Evolutionary conservation across 352 stramenopile species (phyloP).

Genomic region (Phytophthora fragariae): DNA sequence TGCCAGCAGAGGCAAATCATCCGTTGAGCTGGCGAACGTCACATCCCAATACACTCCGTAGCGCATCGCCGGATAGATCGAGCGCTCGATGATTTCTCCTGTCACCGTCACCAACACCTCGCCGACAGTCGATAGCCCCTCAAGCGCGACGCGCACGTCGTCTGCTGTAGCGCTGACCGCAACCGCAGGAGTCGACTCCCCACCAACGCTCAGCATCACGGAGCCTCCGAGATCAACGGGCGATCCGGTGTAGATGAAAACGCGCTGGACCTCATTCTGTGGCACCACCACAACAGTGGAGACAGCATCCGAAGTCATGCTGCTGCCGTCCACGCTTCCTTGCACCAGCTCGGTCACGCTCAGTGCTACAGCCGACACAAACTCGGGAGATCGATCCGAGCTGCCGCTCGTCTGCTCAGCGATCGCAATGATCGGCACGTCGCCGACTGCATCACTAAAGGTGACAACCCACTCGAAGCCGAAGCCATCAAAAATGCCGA

Average conservation of each 20-base stretch:
- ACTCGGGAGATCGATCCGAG: conserved; percentile 33
- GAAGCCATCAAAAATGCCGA: conserved; percentile 57
- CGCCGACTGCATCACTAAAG: conserved; percentile 64
- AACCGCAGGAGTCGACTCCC: conserved; percentile 62
- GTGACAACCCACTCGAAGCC: conserved; percentile 77
- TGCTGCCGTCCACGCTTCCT: conserved; percentile 42
- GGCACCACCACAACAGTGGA: conserved; percentile 41
- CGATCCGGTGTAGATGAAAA: conserved; percentile 71
- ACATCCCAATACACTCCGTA: conserved; percentile 78
- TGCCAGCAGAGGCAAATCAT: conserved; percentile 56
- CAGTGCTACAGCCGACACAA: conserved; percentile 33
- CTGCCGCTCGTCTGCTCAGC: conserved; percentile 16
- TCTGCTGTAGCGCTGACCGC: conserved; percentile 48
- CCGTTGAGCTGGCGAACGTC: conserved; percentile 49
- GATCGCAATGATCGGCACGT: conserved; percentile 52
- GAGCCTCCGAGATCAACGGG: conserved; percentile 64
- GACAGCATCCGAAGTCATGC: conserved; percentile 24
- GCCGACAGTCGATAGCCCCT: conserved; percentile 69
- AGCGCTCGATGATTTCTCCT: conserved; percentile 28
- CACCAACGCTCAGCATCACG: conserved; percentile 70
- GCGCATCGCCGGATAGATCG: conserved; percentile 44
- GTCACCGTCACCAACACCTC: conserved; percentile 57
- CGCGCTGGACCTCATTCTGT: conserved; percentile 66
- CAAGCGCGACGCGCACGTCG: conserved; percentile 61
- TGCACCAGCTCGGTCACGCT: conserved; percentile 53